Evolutionary conservation across 257 asterid genomes (phyloP), one percentile per base, ranked within the genome.

Genomic region (Hygrophila difformis): DNA sequence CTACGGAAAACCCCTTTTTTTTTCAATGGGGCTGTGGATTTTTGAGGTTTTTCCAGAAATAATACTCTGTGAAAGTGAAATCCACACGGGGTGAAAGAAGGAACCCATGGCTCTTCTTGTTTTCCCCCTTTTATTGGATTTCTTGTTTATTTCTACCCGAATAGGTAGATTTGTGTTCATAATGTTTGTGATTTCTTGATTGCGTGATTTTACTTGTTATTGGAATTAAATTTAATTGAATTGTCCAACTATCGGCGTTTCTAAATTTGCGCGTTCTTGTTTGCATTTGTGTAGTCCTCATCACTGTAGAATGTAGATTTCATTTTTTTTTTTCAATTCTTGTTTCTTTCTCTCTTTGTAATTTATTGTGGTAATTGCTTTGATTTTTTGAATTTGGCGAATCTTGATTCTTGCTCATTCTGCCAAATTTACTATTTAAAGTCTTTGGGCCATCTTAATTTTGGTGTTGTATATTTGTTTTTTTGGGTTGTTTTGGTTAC

Each of bases 21-120:
- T 60, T 61, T 60, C 47, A 38, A 46, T 61, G 69, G 23, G 64
- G 55, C n/a, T 46, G 18, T 28, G 52, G 54, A 53, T 72, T 56
- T 12, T 55, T 61, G 53, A 57, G 55, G 46, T 16, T 45, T 55
- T 49, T n/a, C n/a, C 61, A 50, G 59, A 49, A 64, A 38, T 36
- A 57, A 40, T n/a, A n/a, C 20, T 20, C 38, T 44, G 43, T n/a
- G n/a, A n/a, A n/a, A 44, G 40, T 63, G 18, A 17, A 37, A 60
- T 33, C 53, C 53, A 18, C 49, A 34, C 12, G 36, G 43, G 72
- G 68, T 53, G 35, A 37, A 37, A 2, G 22, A 20, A 8, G 55
- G 47, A 44, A n/a, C n/a, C n/a, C n/a, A n/a, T n/a, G n/a, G 52
- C 44, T 5, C 7, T 55, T 24, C 34, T 18, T 29, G 2, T 34